Evolutionary conservation across 352 stramenopile genomes (phyloP).

Genomic region (Phytophthora rubi): DNA sequence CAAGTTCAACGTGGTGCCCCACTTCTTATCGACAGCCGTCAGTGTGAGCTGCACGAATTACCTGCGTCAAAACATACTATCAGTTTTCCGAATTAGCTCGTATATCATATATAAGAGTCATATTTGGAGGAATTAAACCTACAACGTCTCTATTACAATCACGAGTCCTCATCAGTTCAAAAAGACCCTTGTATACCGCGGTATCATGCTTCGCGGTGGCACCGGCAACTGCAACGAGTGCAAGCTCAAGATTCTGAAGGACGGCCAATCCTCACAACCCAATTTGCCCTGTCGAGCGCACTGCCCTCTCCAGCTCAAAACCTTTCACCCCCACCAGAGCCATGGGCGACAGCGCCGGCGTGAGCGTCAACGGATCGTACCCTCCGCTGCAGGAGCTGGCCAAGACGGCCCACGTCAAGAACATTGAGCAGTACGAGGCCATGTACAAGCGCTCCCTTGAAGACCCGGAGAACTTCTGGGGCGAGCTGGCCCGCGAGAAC

Average conservation of each 20-base stretch:
- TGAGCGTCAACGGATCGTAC: constrained; percentile 37
- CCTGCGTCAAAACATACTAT: constrained; percentile 1
- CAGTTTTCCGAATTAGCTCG: neutral
- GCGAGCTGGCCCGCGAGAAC: constrained; percentile 83
- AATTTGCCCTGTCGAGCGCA: constrained; percentile 28
- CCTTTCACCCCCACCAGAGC: neutral
- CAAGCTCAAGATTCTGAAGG: constrained; percentile 26
- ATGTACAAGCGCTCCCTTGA: constrained; percentile 90
- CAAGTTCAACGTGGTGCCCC: constrained; percentile 15
- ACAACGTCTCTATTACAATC: neutral
- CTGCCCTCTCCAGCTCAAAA: neutral
- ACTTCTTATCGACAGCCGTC: neutral
- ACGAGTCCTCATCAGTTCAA: neutral
- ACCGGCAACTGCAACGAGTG: constrained; percentile 4
- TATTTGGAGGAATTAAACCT: neutral
- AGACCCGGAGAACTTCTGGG: constrained; percentile 94
- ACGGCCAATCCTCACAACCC: constrained; percentile 13
- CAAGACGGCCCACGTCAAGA: constrained; percentile 73
- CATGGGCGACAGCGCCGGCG: constrained; percentile 41
- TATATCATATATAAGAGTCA: neutral
- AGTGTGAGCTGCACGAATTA: neutral
- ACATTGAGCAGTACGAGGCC: constrained; percentile 77
- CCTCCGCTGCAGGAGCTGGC: constrained; percentile 42
- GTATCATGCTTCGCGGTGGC: neutral
- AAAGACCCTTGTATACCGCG: neutral